Evolutionary conservation across 129 eudicot species (phyloP), one percentile per base, ranked within the genome.

Genomic region (sunflower (Helianthus annuus)): DNA sequence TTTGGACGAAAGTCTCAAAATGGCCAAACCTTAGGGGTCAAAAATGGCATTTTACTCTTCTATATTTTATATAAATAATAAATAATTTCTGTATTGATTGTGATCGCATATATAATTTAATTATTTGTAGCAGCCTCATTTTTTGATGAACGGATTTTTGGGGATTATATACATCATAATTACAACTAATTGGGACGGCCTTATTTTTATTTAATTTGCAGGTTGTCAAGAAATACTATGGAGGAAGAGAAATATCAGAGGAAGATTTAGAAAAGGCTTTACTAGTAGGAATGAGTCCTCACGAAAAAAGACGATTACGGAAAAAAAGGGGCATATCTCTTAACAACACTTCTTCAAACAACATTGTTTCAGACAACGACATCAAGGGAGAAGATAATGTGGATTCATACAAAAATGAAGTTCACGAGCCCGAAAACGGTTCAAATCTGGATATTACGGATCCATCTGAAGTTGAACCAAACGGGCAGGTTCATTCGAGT

Each of bases 261-360:
- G 85, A 86, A 70, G 97, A 95, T 71, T 77, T 90, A 64, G 97
- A 95, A 84, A 86, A 72, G 36, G 97, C 99, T 40, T 78, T 95
- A 70, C 72, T 86, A 34, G 85, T 95, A 46, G 99, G 99, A 74
- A 90, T 95, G 96, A 95, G 88, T 78, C 91, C 99, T 72, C 93
- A 88, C 1, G 96, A 83, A 82, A 90, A 82, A 79, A 84, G 91
- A 74, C 83, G 87, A 48, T 71, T 84, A 63, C 76, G 53, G 75
- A 95, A 90, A 80, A 95, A 95, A 82, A 81, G 78, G 62, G 89
- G 87, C 10, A 46, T 70, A n/a, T 55, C 85, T 36, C 56, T 74
- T 14, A 83, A 67, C 36, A 60, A 6, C 29, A 58, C 55, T 46
- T 69, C 76, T 19, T 49, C 69, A 36, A 65, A 55, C 12, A 67